Percentiles rank a stretch among this genome's conserved stretches.
Conservation (phyloP, 108 stramenopile genomes). For the Schizochytrium sp. region DNA sequence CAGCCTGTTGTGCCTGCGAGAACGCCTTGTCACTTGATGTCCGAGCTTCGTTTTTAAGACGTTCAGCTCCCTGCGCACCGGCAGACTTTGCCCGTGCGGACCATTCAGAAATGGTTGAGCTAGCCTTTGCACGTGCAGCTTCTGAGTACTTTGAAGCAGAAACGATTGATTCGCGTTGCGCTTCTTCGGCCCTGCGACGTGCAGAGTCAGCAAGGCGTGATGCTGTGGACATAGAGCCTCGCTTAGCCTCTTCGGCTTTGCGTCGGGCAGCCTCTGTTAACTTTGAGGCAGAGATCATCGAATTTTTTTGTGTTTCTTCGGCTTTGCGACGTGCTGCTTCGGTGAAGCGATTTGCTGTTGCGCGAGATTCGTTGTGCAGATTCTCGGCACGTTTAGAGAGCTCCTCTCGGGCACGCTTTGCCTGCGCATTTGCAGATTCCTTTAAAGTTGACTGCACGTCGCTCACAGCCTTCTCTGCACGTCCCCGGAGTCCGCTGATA, state of each 20-base stretch:
- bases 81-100: background rate
- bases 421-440: background rate
- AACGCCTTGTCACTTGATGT: background rate
- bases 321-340: background rate
- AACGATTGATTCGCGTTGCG: too few relatives aligned
- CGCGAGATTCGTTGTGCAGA: background rate
- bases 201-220: too few relatives aligned
- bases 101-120: background rate
- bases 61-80: background rate
- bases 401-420: background rate
- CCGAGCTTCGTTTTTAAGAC: background rate
- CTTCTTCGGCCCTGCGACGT: too few relatives aligned
- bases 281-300: too few relatives aligned
- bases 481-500: background rate
- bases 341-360: background rate
- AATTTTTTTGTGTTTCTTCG: background rate
- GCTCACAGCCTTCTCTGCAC: conserved; percentile 12
- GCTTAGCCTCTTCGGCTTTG: too few relatives aligned
- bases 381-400: background rate
- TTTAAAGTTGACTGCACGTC: background rate
- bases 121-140: too few relatives aligned
- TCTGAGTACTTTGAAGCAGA: too few relatives aligned
- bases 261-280: too few relatives aligned
- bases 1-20: background rate
- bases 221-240: too few relatives aligned